Percentiles rank a stretch among this genome's conserved stretches.
Evolutionary conservation across 768 basidiomycete species (phyloP).

Genomic region (Suillus tomentosus): DNA sequence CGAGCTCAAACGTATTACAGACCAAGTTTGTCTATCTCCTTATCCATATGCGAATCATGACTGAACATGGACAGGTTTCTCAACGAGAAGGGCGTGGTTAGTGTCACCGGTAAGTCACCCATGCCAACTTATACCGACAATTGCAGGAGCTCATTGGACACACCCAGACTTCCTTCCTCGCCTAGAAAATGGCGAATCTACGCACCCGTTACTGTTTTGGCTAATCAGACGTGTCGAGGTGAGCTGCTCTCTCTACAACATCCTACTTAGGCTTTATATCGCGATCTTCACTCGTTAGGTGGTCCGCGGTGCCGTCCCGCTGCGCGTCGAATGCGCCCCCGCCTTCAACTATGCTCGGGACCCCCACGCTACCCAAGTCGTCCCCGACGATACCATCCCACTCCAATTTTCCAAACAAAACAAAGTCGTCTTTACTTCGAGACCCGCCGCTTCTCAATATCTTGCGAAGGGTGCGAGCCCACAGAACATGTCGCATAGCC

Average conservation of each 20-base stretch:
- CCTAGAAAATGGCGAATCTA: conserved; percentile 38
- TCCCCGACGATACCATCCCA: conserved; percentile 48
- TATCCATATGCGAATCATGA: not conserved
- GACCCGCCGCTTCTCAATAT: not conserved
- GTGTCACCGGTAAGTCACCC: conserved; percentile 63
- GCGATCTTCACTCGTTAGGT: conserved; percentile 44
- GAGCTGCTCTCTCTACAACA: conserved; percentile 9
- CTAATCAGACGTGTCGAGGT: conserved; percentile 81
- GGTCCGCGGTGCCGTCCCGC: conserved; percentile 78
- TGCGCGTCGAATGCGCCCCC: conserved; percentile 89
- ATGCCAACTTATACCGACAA: not conserved
- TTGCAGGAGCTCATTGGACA: conserved; percentile 12
- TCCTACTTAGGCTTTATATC: not conserved
- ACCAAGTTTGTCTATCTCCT: conserved; percentile 56
- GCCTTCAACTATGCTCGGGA: conserved; percentile 94
- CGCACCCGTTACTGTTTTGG: conserved; percentile 78
- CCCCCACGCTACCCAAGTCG: conserved; percentile 62
- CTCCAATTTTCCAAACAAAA: conserved; percentile 40
- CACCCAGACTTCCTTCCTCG: conserved; percentile 78
- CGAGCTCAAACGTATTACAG: conserved; percentile 82
- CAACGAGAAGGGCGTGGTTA: conserved; percentile 84
- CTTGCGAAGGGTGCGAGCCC: not conserved
- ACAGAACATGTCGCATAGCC: conserved; percentile 24
- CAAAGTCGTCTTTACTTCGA: conserved; percentile 64
- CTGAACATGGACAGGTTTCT: conserved; percentile 54